Conservation (phyloP, 306 rosid species). For the Trifolium dubium region DNA sequence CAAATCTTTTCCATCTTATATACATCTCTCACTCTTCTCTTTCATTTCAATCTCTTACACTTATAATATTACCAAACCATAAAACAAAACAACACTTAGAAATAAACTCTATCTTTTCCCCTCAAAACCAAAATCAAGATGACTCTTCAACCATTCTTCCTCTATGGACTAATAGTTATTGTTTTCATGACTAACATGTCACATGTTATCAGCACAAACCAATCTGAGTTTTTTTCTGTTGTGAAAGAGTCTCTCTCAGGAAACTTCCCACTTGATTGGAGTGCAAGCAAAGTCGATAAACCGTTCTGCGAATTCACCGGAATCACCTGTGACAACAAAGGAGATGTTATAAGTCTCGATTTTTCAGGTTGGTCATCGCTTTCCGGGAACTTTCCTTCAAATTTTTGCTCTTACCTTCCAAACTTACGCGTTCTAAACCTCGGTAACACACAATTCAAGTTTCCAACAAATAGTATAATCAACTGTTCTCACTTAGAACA, state of each 20-base stretch:
- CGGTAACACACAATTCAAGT: constrained; percentile 54
- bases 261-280: constrained; percentile 58
- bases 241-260: constrained; percentile 62
- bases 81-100: constrained; percentile 9
- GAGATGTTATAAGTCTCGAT: constrained; percentile 57
- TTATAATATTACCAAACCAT: constrained; percentile 5
- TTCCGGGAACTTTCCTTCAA: constrained; percentile 69
- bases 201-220: constrained; percentile 40
- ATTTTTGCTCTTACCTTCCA: constrained; percentile 72
- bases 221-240: constrained; percentile 55
- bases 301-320: constrained; percentile 69
- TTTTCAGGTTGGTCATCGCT: constrained; percentile 56
- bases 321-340: constrained; percentile 60
- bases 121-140: constrained; percentile 37
- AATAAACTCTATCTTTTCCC: constrained; percentile 17
- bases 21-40: constrained; percentile 51
- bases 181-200: constrained; percentile 35
- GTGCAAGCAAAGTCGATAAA: constrained; percentile 33
- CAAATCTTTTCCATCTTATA: constrained; percentile 59
- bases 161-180: constrained; percentile 42
- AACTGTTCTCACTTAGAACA: constrained; percentile 74
- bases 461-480: constrained; percentile 49
- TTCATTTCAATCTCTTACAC: constrained; percentile 49
- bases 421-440: constrained; percentile 59
- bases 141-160: constrained; percentile 43